Percentiles rank a stretch among this genome's conserved stretches.
phyloP scores from a whole-genome alignment of 768 basidiomycete genomes.

The Lactifluus piperatus region DNA sequence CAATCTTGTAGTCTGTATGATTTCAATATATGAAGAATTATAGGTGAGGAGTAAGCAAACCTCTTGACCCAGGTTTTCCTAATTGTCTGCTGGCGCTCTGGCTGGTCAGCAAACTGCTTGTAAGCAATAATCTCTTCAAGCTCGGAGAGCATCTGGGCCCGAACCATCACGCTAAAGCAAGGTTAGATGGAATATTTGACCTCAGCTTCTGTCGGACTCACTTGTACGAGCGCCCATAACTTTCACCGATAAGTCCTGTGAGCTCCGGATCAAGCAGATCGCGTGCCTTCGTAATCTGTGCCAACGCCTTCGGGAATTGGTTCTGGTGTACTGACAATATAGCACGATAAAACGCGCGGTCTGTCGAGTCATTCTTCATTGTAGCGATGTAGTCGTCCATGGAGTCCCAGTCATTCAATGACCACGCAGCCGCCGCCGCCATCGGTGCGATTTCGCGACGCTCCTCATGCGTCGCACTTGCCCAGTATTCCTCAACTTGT shows the following conservation, averaged over 20 bases:
- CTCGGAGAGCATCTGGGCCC: slow-evolving; percentile 97
- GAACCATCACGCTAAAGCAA: slow-evolving; percentile 73
- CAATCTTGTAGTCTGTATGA: slow-evolving; percentile 78
- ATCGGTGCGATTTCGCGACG: slow-evolving; percentile 90
- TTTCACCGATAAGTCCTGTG: slow-evolving; percentile 86
- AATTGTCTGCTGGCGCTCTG: slow-evolving; percentile 84
- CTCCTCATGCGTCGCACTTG: slow-evolving; percentile 71
- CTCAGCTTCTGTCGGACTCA: slow-evolving; percentile 31
- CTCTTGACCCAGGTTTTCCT: slow-evolving; percentile 97
- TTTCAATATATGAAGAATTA: background rate
- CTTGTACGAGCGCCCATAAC: slow-evolving; percentile 97
- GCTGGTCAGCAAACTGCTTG: slow-evolving; percentile 90
- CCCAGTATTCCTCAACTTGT: slow-evolving; percentile 86
- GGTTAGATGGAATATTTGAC: slow-evolving; percentile 3
- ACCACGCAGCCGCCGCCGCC: slow-evolving; percentile 97
- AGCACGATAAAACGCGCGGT: slow-evolving; percentile 92
- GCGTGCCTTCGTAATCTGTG: slow-evolving; percentile 86
- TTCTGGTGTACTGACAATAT: slow-evolving; percentile 95
- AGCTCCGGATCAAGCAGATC: slow-evolving; percentile 89
- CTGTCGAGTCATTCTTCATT: slow-evolving; percentile 89
- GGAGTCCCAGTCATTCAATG: slow-evolving; percentile 90
- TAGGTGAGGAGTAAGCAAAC: slow-evolving; percentile 33
- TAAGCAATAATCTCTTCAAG: slow-evolving; percentile 95
- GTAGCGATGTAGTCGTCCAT: slow-evolving; percentile 96
- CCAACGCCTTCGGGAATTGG: slow-evolving; percentile 84